Conservation (phyloP, 2,329 filamentous ascomycete species). For the Aspergillus ruber region DNA sequence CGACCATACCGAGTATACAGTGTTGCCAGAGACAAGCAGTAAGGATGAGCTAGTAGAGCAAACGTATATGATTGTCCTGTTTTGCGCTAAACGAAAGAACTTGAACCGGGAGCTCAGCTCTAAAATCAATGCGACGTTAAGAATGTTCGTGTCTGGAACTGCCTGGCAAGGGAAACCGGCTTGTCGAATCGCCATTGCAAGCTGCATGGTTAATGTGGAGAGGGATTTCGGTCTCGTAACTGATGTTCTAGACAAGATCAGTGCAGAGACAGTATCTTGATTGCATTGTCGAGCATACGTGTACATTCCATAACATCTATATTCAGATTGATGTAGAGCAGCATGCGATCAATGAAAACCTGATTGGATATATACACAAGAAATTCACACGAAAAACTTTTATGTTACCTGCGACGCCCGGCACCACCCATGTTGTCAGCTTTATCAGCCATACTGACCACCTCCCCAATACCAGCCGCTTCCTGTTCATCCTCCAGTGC, state of each 20-base stretch:
- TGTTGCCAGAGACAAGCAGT: constrained; percentile 49
- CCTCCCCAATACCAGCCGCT: constrained; percentile 87
- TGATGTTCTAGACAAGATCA: constrained; percentile 53
- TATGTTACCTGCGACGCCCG: constrained; percentile 38
- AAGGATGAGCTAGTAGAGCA: constrained; percentile 43
- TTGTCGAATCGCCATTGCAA: constrained; percentile 77
- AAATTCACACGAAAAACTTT: background rate
- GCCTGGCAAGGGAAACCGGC: constrained; percentile 68
- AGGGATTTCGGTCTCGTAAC: constrained; percentile 61
- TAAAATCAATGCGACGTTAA: constrained; percentile 65
- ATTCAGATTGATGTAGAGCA: background rate
- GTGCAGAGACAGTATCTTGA: background rate
- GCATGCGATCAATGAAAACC: background rate
- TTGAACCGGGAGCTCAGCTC: constrained; percentile 63
- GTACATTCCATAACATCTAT: background rate
- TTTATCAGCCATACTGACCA: constrained; percentile 77
- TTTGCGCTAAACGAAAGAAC: constrained; percentile 60
- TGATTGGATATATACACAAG: background rate
- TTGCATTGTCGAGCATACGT: background rate
- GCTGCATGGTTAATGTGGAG: constrained; percentile 68
- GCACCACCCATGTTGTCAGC: constrained; percentile 46
- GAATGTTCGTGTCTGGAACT: constrained; percentile 79
- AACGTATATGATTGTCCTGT: constrained; percentile 67
- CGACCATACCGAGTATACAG: constrained; percentile 56
- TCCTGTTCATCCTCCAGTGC: constrained; percentile 93